Percentiles rank a stretch among this genome's conserved stretches.
Conservation (phyloP, 768 basidiomycete species). For the Boletus rubescentipes region DNA sequence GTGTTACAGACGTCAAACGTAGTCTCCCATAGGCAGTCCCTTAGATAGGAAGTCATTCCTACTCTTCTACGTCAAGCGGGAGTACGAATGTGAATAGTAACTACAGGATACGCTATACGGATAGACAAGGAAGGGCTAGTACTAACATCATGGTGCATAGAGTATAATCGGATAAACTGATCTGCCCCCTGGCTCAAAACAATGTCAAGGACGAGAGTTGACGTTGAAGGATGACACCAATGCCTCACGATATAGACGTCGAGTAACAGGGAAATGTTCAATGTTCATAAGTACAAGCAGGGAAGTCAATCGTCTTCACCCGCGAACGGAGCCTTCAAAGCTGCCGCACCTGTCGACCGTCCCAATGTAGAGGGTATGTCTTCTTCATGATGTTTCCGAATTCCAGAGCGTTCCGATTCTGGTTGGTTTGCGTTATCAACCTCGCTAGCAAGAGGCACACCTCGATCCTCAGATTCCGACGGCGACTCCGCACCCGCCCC, state of each 20-base stretch:
- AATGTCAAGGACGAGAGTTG: not conserved
- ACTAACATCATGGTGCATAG: conserved; percentile 4
- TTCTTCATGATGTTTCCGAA: conserved; percentile 13
- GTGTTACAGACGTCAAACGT: not conserved
- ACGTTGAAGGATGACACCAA: not conserved
- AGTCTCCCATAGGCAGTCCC: too few relatives aligned
- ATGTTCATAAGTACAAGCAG: not conserved
- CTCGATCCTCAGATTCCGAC: conserved; percentile 7
- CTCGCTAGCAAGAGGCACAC: not conserved
- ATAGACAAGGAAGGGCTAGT: conserved; percentile 4
- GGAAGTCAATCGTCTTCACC: conserved; percentile 3
- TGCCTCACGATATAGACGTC: not conserved
- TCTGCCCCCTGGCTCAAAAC: not conserved
- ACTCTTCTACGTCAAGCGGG: too few relatives aligned
- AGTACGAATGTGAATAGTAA: not conserved
- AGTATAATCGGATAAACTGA: conserved; percentile 9
- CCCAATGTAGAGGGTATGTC: conserved; percentile 26
- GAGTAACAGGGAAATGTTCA: not conserved
- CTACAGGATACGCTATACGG: conserved; percentile 7
- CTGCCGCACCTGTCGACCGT: conserved; percentile 24
- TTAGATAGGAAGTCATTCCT: too few relatives aligned
- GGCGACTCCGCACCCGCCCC: conserved; percentile 12
- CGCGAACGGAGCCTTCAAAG: conserved; percentile 10
- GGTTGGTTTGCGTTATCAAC: conserved; percentile 3
- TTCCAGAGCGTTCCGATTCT: conserved; percentile 4